Evolutionary conservation across 2,329 filamentous ascomycete genomes (phyloP).

Genomic region (Penicillium aurantiogriseum): DNA sequence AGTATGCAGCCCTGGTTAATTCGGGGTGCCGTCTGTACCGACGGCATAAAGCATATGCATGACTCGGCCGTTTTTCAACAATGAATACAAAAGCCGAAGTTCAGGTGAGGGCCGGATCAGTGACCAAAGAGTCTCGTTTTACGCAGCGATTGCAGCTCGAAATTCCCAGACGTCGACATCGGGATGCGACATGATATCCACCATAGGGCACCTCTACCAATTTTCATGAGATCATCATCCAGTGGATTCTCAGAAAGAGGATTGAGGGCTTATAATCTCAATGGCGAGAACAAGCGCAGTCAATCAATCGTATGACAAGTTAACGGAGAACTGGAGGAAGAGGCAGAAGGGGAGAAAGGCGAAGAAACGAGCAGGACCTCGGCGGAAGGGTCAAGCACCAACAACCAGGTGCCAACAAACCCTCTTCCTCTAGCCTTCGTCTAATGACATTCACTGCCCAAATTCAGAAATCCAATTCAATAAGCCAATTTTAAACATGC

Average conservation of each 20-base stretch:
- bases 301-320: background rate
- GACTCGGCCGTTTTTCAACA: background rate
- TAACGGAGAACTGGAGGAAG: background rate
- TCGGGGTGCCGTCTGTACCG: background rate
- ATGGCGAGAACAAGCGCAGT: background rate
- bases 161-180: background rate
- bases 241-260: background rate
- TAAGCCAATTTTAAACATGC: background rate
- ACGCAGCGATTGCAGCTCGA: background rate
- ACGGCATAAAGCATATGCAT: background rate
- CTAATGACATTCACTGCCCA: too few relatives aligned
- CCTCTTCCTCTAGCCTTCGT: background rate
- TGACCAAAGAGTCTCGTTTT: too few relatives aligned
- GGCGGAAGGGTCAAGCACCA: background rate
- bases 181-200: background rate
- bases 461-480: too few relatives aligned
- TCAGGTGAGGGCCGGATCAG: background rate
- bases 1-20: background rate
- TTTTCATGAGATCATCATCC: background rate
- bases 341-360: background rate
- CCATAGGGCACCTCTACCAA: too few relatives aligned
- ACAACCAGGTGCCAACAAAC: background rate
- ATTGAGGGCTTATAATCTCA: background rate
- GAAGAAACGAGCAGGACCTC: background rate
- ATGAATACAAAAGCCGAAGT: too few relatives aligned